phyloP scores from a whole-genome alignment of 1,284 basidiomycete species.

The Hemileia vastatrix region DNA sequence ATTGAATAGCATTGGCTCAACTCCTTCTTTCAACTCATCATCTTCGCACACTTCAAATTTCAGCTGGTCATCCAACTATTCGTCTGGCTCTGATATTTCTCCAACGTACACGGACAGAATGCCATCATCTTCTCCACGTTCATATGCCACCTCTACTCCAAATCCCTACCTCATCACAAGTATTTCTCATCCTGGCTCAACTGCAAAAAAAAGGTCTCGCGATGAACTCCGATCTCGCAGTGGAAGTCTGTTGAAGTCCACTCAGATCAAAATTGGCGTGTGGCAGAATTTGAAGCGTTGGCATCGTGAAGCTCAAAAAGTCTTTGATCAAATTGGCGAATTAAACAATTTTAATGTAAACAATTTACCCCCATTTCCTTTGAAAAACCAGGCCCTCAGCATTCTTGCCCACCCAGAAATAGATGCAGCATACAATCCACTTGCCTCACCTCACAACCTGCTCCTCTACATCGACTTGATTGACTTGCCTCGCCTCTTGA shows the following conservation, averaged over 20 bases:
- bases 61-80: constrained; percentile 29
- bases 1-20: too few species aligned
- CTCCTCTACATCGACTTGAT: constrained; percentile 33
- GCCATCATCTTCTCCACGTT: constrained; percentile 22
- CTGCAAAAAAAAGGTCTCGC: background rate
- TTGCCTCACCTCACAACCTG: background rate
- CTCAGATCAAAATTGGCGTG: constrained; percentile 29
- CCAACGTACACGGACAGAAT: constrained; percentile 2
- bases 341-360: constrained; percentile 24
- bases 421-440: too few species aligned
- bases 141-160: constrained; percentile 24
- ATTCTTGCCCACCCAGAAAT: too few species aligned
- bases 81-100: constrained; percentile 22
- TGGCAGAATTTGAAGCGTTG: constrained; percentile 41
- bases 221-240: background rate
- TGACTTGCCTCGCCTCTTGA: constrained; percentile 39
- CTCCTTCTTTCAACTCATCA: constrained; percentile 27
- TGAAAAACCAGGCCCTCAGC: background rate
- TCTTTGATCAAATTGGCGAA: constrained; percentile 41
- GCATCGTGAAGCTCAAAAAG: constrained; percentile 41
- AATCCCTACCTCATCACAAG: constrained; percentile 27
- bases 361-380: background rate
- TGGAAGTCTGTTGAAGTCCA: constrained; percentile 1
- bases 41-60: constrained; percentile 28
- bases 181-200: constrained; percentile 5